Conservation (phyloP, 345 rosid species). For the Camelina laxa region DNA sequence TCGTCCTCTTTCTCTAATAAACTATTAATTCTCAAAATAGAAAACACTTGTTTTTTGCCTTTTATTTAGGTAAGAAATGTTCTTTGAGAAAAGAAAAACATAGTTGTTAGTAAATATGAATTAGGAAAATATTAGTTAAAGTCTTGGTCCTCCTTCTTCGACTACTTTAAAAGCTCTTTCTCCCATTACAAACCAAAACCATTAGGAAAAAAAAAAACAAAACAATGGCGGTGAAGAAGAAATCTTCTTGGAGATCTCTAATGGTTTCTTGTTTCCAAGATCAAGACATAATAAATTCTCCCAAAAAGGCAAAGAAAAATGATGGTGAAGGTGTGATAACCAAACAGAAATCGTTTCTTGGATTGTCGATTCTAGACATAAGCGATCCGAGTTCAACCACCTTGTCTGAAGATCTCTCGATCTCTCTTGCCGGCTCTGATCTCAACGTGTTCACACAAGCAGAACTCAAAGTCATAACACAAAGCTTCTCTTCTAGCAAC, state of each 20-base stretch:
- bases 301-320: conserved; percentile 53
- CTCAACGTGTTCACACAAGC: conserved; percentile 68
- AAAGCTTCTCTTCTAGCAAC: conserved; percentile 69
- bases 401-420: conserved; percentile 71
- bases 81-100: not conserved
- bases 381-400: conserved; percentile 64
- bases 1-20: conserved; percentile 32
- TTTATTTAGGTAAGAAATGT: conserved; percentile 26
- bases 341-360: conserved; percentile 59
- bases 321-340: conserved; percentile 30
- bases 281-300: conserved; percentile 16
- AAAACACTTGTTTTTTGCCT: conserved; percentile 19
- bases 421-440: conserved; percentile 82
- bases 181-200: conserved; percentile 36
- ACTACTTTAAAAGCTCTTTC: conserved; percentile 26
- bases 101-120: conserved; percentile 18
- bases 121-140: conserved; percentile 9
- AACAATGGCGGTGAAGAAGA: conserved; percentile 51
- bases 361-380: conserved; percentile 65
- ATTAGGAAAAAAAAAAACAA: not conserved
- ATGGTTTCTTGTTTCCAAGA: conserved; percentile 54
- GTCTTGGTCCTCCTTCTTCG: conserved; percentile 9
- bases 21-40: not conserved
- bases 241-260: conserved; percentile 57
- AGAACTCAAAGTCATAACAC: conserved; percentile 80